Evolutionary conservation across 441 rosid species (phyloP), one percentile per base, ranked within the genome.

Genomic region (Erodium moschatum): DNA sequence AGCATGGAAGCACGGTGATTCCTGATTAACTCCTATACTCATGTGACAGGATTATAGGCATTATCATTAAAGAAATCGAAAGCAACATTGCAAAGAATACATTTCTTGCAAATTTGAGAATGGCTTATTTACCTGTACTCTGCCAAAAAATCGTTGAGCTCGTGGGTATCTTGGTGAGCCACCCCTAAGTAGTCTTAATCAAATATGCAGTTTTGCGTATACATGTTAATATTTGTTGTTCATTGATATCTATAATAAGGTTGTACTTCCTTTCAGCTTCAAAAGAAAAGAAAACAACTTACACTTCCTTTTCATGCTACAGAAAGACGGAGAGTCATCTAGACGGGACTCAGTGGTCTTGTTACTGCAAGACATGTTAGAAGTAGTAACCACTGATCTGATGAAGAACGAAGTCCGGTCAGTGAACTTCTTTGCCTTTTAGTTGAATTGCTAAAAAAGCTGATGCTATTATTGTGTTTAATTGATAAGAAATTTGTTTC

Each of bases 361-460:
- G 72, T 73, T 90, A 80, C 84, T 95, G 65, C 98, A 88, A 78
- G 99, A 95, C 78, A 95, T 92, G 97, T 77, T 95, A 76, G 98
- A 92, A 86, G 96, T 95, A 66, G 93, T 89, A 65, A 84, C 93
- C 33, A 86, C 87, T 68, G 98, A 95, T 83, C 88, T 92, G 97
- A 90, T 89, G 98, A 89, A 87, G 83, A 90, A 81, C 72, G 99
- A 95, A 81, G 89, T 81, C 73, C 89, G 98, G 99, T 92, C 65
- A 75, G 96, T 80, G 69, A 74, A 77, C 71, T 80, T 50, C 70
- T 67, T 78, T 71, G 35, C 50, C 60, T 16, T 62, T 16, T 24
- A 29, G 48, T 72, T 11, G n/a, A 6, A 5, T 35, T 35, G 40
- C 8, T 24, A 21, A 12, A 24, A 24, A 13, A 63, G 29, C 48